Base-by-base conservation (phyloP, 164 flowering plant genomes). In the Taxillus chinensis region DNA sequence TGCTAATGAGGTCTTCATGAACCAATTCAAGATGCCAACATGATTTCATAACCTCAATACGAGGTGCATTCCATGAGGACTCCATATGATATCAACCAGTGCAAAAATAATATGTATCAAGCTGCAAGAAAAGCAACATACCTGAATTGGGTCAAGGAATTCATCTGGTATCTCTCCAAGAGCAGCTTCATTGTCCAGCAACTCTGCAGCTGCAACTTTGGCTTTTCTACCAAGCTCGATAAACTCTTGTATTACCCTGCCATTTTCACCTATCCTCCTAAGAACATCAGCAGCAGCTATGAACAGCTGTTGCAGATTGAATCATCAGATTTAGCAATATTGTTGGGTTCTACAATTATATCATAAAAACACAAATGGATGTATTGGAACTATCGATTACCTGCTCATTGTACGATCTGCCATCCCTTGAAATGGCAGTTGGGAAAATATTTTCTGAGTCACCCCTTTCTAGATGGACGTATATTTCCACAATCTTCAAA, bases 141-240 rank as follows among this genome's bases (percentile, higher is more conserved):
- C 99, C 73, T 95, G 99, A 77, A 95, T 95, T 59, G 99, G 99
- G 67, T 95, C 99, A 57, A 95, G 87, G 83, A 90, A 95, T 74
- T 95, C 99, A 49, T 95, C 99, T 0, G 97, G 99, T 68, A 95
- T 86, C 41, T 95, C 99, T 60, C 99, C 99, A 46, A 95, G 92
- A 52, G 82, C 76, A 62, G 89, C 95, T 71, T 95, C 99, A 48
- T 85, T 74, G 39, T 95, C 99, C 93, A 86, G 78, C 41, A 96
- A 96, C 72, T 87, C 95, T 38, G 86, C 73, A 60, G 96, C 99
- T 63, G 97, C 97, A 65, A 71, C 74, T 73, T 85, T 87, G 43
- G 95, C 93, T 73, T 83, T 95, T 59, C 61, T 66, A 57, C 99
- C 97, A 57, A 95, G 89, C 64, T 86, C 87, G 54, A 86, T 57